These are phyloP conservation scores for Pseudogymnoascus sp. DNA, from an alignment of 2,329 filamentous ascomycete species.

Conservation along the genomic window DNA sequence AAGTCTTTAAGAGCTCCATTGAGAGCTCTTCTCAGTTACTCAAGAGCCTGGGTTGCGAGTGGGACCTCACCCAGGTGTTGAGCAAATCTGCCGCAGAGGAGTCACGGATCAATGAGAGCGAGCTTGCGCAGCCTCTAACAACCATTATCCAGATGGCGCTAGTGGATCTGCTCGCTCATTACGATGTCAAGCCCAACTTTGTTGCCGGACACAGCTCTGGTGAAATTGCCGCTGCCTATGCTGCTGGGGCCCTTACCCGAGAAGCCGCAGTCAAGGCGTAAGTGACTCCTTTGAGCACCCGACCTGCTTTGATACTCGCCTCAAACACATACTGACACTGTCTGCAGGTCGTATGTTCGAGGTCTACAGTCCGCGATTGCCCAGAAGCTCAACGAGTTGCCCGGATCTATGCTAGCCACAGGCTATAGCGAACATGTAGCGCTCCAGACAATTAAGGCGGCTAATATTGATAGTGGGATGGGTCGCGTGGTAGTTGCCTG, in stretches of 20 bases:
- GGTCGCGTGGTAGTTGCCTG: constrained; percentile 27
- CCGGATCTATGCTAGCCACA: constrained; percentile 24
- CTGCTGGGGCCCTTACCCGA: constrained; percentile 28
- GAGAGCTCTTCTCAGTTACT: not conserved
- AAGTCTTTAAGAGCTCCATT: not conserved
- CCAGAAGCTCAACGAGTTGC: constrained; percentile 29
- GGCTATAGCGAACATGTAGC: constrained; percentile 21
- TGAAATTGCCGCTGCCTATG: constrained; percentile 41
- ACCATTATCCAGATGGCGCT: constrained; percentile 41
- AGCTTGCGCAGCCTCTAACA: constrained; percentile 33
- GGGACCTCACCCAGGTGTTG: not conserved
- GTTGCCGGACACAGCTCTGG: constrained; percentile 40
- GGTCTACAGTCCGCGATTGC: constrained; percentile 29
- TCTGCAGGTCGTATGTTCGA: constrained; percentile 36
- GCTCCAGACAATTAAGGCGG: not conserved
- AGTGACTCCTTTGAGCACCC: not conserved
- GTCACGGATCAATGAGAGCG: not conserved
- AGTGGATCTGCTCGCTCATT: constrained; percentile 35
- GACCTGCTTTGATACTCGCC: not conserved
- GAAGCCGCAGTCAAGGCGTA: constrained; percentile 27
- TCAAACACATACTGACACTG: not conserved
- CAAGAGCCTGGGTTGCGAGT: not conserved
- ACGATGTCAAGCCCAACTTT: constrained; percentile 30
- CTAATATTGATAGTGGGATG: not conserved
- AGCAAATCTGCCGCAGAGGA: not conserved